phyloP scores from a whole-genome alignment of 768 basidiomycete species.

The Heimioporus sp. region DNA sequence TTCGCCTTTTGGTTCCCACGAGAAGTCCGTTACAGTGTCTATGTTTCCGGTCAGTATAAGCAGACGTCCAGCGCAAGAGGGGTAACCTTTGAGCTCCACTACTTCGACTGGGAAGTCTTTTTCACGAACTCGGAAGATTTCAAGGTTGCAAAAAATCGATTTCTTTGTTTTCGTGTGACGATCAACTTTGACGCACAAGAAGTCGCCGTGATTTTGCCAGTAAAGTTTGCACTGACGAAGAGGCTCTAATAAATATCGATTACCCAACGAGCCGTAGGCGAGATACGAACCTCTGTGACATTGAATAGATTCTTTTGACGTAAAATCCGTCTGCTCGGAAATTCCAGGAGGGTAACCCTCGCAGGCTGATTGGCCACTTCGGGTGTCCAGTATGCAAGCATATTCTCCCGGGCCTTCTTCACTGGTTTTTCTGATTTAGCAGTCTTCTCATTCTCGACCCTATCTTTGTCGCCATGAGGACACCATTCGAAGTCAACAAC shows the following conservation, averaged over 20 bases:
- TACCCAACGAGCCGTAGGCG: neutral
- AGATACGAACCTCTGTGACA: constrained; percentile 80
- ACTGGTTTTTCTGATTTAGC: constrained; percentile 41
- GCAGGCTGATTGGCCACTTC: constrained; percentile 97
- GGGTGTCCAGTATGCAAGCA: constrained; percentile 97
- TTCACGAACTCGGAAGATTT: constrained; percentile 96
- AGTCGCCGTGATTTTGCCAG: constrained; percentile 99
- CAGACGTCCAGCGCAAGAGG: neutral
- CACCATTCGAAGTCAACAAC: constrained; percentile 99
- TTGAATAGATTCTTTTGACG: constrained; percentile 98
- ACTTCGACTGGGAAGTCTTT: constrained; percentile 98
- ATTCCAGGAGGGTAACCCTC: constrained; percentile 87
- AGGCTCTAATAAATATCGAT: neutral
- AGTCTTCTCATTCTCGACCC: constrained; percentile 57
- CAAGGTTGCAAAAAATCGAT: constrained; percentile 96
- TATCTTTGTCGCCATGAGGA: constrained; percentile 87
- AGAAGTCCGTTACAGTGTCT: constrained; percentile 95
- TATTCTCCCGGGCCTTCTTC: constrained; percentile 81
- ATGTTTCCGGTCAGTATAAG: constrained; percentile 13
- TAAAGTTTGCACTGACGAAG: constrained; percentile 83
- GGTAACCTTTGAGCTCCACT: constrained; percentile 88
- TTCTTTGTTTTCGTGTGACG: constrained; percentile 99
- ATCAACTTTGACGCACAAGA: constrained; percentile 98
- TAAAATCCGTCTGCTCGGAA: constrained; percentile 80
- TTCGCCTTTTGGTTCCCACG: constrained; percentile 98